Evolutionary conservation across 257 asterid species (phyloP), one percentile per base, ranked within the genome.

Genomic region (Leptodermis oblonga): DNA sequence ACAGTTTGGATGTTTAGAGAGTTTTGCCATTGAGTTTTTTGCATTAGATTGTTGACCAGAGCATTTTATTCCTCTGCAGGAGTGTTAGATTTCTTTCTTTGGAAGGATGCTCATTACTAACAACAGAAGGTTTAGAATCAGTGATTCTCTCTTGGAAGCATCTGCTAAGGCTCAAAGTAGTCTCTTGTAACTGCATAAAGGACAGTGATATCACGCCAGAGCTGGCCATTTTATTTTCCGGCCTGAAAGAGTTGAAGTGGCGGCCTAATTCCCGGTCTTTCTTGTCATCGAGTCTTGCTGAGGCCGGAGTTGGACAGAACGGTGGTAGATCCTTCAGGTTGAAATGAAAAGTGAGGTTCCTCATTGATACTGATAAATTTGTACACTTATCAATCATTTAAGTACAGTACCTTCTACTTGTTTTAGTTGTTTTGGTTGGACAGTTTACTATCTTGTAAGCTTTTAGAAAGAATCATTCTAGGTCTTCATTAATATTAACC

Each of bases 231-330:
- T 62, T 89, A 58, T 94, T 94, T 80, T 86, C 97, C 33, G 82
- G 62, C 73, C 90, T 94, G 67, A 87, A 91, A 78, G 97, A 89
- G 79, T 69, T 94, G 81, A 89, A 82, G 79, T 94, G 99, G 99
- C 77, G 96, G 62, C 97, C 99, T 1, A 90, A 89, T 81, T 86
- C 97, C 54, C 81, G 71, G 79, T 86, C 96, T 23, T 74, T 87
- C 39, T 82, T 94, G 7, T 74, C 82, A 5, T 85, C 86, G 56
- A 74, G 96, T 74, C 96, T 93, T 63, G 78, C 77, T 43, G 99
- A 90, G 69, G 85, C 97, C n/a, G 92, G 96, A 63, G 80, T 91
- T n/a, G 87, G 99, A 49, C 97, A 82, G 76, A 90, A 78, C 69
- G 92, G 97, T 55, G 91, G 92, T 52, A 74, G 90, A 73, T 87